These are phyloP conservation scores for Neocallimastix lanati DNA, from an alignment of 192 early-diverging fungal genomes.

Conservation along the genomic window DNA sequence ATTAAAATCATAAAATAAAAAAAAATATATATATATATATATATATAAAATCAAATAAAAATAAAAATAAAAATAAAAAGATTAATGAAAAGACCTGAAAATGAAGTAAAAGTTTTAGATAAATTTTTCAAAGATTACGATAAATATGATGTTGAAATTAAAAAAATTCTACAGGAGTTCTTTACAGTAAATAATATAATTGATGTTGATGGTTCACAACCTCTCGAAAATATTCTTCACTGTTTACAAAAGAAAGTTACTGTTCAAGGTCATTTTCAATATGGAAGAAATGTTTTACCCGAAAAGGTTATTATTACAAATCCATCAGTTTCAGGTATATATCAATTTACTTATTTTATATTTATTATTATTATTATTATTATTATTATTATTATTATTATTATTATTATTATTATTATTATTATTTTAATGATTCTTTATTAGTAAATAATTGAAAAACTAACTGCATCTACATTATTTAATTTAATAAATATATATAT, in stretches of 20 bases:
- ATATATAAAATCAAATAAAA: too few relatives aligned
- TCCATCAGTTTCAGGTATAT: background rate
- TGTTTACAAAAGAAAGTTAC: background rate
- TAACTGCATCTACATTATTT: too few relatives aligned
- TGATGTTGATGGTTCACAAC: background rate
- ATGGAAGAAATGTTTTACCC: background rate
- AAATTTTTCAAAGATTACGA: background rate
- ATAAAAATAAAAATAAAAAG: background rate
- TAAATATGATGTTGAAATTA: background rate
- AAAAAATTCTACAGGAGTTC: background rate
- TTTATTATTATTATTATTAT: too few relatives aligned
- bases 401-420: too few relatives aligned
- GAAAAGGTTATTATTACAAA: background rate
- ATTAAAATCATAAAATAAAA: too few relatives aligned
- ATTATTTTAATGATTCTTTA: too few relatives aligned
- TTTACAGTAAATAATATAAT: background rate
- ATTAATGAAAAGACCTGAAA: background rate
- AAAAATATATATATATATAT: too few relatives aligned
- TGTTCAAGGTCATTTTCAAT: background rate
- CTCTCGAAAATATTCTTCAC: background rate
- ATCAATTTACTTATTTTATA: too few relatives aligned
- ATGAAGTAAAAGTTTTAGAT: background rate
- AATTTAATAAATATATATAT: too few relatives aligned
- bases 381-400: too few relatives aligned
- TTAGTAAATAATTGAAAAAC: too few relatives aligned